Conservation (phyloP, 805 yeast genomes). For the Pachysolen tannophilus region DNA sequence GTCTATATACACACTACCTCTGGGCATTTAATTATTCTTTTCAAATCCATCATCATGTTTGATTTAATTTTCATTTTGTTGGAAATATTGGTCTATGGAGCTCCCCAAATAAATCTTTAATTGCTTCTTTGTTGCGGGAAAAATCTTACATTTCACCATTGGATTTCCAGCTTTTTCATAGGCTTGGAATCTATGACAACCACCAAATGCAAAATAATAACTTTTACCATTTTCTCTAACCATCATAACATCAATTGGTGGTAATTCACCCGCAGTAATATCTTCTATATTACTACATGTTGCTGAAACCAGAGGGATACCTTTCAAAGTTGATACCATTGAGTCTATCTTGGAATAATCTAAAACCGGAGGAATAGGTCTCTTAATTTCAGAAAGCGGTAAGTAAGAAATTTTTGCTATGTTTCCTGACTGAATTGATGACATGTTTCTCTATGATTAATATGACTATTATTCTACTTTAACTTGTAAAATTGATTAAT, state of each 20-base stretch:
- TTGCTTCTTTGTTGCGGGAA: constrained; percentile 71
- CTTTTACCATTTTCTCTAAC: constrained; percentile 56
- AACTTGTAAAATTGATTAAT: too few species aligned
- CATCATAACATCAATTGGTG: constrained; percentile 73
- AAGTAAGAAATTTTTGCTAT: constrained; percentile 45
- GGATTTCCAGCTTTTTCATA: constrained; percentile 49
- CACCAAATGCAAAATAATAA: constrained; percentile 80
- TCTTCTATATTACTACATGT: constrained; percentile 42
- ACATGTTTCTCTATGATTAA: too few species aligned
- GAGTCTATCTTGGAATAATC: constrained; percentile 68
- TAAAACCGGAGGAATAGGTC: constrained; percentile 84
- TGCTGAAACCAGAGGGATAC: constrained; percentile 53
- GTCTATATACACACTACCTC: too few species aligned
- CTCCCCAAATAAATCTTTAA: constrained; percentile 64
- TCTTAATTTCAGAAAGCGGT: constrained; percentile 57
- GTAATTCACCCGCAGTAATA: constrained; percentile 55
- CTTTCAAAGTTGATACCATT: constrained; percentile 66
- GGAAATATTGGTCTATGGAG: constrained; percentile 46
- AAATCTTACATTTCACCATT: constrained; percentile 59
- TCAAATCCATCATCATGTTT: not conserved
- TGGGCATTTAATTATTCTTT: too few species aligned
- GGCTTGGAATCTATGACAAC: constrained; percentile 86
- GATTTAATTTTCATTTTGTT: constrained; percentile 8
- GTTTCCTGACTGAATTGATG: constrained; percentile 65
- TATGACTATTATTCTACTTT: too few species aligned